These are phyloP conservation scores for Starmerella bombicola DNA, from an alignment of 805 yeast genomes.

Conservation along the genomic window DNA sequence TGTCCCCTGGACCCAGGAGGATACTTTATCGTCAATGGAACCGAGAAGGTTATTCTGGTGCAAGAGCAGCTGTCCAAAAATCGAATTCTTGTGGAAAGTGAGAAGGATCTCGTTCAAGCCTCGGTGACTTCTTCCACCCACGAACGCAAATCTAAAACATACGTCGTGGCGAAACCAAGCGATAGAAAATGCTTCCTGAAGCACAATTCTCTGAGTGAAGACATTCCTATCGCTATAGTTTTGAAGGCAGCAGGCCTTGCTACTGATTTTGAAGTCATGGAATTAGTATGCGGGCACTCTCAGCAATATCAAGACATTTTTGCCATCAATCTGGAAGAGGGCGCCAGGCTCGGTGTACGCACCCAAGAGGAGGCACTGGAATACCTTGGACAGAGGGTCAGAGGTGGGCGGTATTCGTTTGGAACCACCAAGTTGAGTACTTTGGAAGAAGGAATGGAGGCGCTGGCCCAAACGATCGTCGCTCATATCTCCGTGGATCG, in stretches of 20 bases:
- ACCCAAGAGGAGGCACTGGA: conserved; percentile 92
- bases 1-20: conserved; percentile 99
- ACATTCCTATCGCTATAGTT: conserved; percentile 84
- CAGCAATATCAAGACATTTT: conserved; percentile 83
- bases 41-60: conserved; percentile 90
- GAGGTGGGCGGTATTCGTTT: conserved; percentile 56
- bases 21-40: conserved; percentile 83
- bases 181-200: conserved; percentile 60
- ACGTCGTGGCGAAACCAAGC: conserved; percentile 83
- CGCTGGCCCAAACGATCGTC: conserved; percentile 75
- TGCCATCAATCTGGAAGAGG: conserved; percentile 87
- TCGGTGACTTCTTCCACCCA: conserved; percentile 97
- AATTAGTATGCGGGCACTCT: conserved; percentile 83
- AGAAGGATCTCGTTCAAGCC: conserved; percentile 89
- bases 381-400: conserved; percentile 80
- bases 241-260: conserved; percentile 90
- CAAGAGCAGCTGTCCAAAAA: conserved; percentile 95
- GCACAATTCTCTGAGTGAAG: conserved; percentile 92
- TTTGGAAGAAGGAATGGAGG: conserved; percentile 92
- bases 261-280: conserved; percentile 86
- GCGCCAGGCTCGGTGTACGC: conserved; percentile 68
- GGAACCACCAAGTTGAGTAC: conserved; percentile 43
- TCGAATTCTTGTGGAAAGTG: conserved; percentile 96
- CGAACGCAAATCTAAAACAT: conserved; percentile 94
- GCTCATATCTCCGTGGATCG: conserved; percentile 84